Percentiles rank a stretch among this genome's conserved stretches.
phyloP scores from a whole-genome alignment of 164 flowering plant species.

The Dillenia suffruticosa region DNA sequence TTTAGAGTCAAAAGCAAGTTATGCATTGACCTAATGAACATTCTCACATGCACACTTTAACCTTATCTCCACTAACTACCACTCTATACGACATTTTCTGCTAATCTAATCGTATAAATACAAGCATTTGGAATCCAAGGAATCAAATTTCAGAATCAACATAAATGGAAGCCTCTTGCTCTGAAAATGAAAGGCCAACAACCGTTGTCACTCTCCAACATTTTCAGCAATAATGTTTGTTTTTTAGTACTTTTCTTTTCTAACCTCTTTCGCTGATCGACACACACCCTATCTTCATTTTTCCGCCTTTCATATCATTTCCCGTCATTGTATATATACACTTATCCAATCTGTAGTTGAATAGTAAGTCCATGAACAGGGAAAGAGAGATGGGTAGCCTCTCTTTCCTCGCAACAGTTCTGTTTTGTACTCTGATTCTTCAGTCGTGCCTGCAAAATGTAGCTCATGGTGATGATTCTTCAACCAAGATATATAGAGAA shows the following conservation, averaged over 20 bases:
- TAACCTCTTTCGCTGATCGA: neutral
- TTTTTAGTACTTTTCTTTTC: neutral
- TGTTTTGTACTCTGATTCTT: neutral
- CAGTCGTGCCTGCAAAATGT: conserved; percentile 5
- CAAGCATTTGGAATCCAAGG: no score
- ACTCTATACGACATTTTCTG: no score
- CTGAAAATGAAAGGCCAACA: neutral
- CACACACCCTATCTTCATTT: no score
- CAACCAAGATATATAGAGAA: neutral
- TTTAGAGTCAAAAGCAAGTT: no score
- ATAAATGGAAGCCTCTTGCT: neutral
- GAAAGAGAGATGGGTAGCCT: neutral
- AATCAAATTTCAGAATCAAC: no score
- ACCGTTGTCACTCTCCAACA: neutral
- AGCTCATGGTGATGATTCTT: neutral
- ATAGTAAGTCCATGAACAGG: neutral
- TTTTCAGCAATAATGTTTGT: neutral
- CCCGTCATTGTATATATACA: neutral
- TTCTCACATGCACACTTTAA: no score
- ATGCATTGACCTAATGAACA: no score
- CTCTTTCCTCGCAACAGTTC: conserved; percentile 4
- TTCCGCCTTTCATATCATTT: no score
- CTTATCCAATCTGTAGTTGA: neutral
- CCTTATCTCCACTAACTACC: no score
- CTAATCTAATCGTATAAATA: no score